Base-by-base conservation (phyloP, 768 basidiomycete genomes). In the Heimioporus sp. region DNA sequence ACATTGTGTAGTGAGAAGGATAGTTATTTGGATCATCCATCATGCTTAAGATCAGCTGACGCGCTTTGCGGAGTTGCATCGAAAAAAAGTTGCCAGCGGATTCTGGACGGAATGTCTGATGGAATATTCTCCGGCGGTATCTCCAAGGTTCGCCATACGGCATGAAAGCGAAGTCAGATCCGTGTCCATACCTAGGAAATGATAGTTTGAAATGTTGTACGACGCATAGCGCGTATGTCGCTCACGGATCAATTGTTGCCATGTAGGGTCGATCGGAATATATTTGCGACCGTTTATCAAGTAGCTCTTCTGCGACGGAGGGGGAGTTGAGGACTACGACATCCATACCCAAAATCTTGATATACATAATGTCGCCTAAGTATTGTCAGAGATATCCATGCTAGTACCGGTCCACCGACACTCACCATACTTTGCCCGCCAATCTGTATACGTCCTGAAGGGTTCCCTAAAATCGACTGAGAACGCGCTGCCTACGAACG, bases 201-300 rank as follows among this genome's bases (percentile, higher is more conserved):
- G 21, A 24, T 24, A 5, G 21, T 24, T 5, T 24, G 21, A 24
- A 5, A 24, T 24, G 5, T 24, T 20, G 15, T 32, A 30, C 11
- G 12, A 10, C 17, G 32, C 32, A 34, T 4, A 6, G 3, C 0
- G 32, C 12, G 20, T 20, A 4, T 6, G 19, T 45, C 5, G 20
- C 51, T 37, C 38, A 58, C 53, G 53, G 52, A 7, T 46, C 46
- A n/a, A 43, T 8, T 17, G 46, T 55, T 9, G 46, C 51, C 21
- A 63, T 43, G 13, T 35, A 49, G 3, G 80, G 80, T 7, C 80
- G 74, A 60, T 77, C 78, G 13, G 79, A 79, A 56, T 79, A 80
- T 31, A 76, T 72, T 11, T 59, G 57, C 7, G 76, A 74, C 8
- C 76, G 72, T 39, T 67, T 65, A 39, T 79, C 76, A 37, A 82